Base-by-base conservation (phyloP, 768 basidiomycete genomes). In the Macrolepiota albuminosa region DNA sequence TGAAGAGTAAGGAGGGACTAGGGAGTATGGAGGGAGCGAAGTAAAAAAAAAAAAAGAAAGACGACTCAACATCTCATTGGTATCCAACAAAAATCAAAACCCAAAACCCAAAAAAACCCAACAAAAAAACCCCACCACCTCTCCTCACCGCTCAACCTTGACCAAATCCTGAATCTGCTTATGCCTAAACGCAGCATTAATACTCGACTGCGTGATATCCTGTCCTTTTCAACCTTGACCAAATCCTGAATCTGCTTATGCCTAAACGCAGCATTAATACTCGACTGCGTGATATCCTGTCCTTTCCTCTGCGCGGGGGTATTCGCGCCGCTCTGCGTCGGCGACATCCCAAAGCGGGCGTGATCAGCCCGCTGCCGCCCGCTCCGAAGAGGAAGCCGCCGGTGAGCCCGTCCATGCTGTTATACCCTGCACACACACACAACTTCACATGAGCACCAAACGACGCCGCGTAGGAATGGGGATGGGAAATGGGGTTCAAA, bases 311-410 rank as follows among this genome's bases (percentile, higher is more conserved):
- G 45, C 74, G 70, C 71, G 2, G 82, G 82, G 0, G 80, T 80
- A 61, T 81, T 82, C 33, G 67, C 69, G 3, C 86, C 87, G 18
- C 87, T 88, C 39, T 81, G 81, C 42, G 78, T 64, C 0, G 88
- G 86, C 10, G 87, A 84, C 45, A 77, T 70, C 34, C 85, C 81
- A 69, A 85, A 76, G 24, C 83, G 79, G 0, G 90, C 9, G 92
- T 92, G 65, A 93, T 93, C 57, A 92, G 74, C 34, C 90, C 91
- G 65, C 88, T 91, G 21, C 91, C 92, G 33, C 89, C 89, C 6
- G 87, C 83, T 10, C 92, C 92, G 64, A 87, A 94, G 24, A 93
- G 86, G 70, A 94, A 93, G 6, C 92, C 92, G 26, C 91, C 92
- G 60, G 85, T 88, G 13, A 94, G 75, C 6, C 89, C 90, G 70